phyloP scores from a whole-genome alignment of 192 early-diverging fungal genomes.

The Phlyctochytrium planicorne region DNA sequence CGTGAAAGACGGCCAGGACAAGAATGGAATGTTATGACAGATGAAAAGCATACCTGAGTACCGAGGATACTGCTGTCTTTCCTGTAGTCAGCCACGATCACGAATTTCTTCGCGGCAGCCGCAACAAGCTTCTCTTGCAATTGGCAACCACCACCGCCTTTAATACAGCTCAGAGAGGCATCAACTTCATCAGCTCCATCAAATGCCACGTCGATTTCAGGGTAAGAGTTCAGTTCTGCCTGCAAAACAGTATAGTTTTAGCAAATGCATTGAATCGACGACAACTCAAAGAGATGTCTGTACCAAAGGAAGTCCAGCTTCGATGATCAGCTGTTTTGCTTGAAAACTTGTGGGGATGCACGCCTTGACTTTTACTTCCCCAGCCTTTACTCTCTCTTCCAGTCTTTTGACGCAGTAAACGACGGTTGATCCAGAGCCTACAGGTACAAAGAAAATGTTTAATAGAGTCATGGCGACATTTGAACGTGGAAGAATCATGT shows the following conservation, averaged over 20 bases:
- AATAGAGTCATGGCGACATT: neutral
- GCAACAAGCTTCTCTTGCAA: slow-evolving; percentile 94
- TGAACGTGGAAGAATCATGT: too few species aligned
- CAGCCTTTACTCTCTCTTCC: slow-evolving; percentile 58
- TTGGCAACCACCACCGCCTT: slow-evolving; percentile 93
- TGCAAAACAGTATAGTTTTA: neutral
- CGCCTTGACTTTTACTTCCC: slow-evolving; percentile 59
- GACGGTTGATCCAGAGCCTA: slow-evolving; percentile 63
- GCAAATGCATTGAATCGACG: slow-evolving; percentile 27
- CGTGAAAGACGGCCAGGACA: too few species aligned
- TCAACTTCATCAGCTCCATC: slow-evolving; percentile 89
- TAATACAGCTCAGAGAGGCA: slow-evolving; percentile 84
- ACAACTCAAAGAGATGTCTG: neutral
- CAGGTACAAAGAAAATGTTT: slow-evolving; percentile 2
- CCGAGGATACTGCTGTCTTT: slow-evolving; percentile 80
- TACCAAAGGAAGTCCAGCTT: slow-evolving; percentile 76
- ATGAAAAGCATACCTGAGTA: slow-evolving; percentile 46
- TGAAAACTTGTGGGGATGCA: slow-evolving; percentile 95
- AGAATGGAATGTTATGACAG: neutral
- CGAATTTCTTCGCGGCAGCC: slow-evolving; percentile 73
- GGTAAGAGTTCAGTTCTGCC: slow-evolving; percentile 56
- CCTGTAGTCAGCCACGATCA: slow-evolving; percentile 87
- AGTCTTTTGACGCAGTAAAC: slow-evolving; percentile 86
- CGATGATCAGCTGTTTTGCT: slow-evolving; percentile 77
- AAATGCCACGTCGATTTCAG: slow-evolving; percentile 83